These are phyloP conservation scores for Dittrichia graveolens DNA, from an alignment of 129 eudicot genomes.

Conservation along the genomic window DNA sequence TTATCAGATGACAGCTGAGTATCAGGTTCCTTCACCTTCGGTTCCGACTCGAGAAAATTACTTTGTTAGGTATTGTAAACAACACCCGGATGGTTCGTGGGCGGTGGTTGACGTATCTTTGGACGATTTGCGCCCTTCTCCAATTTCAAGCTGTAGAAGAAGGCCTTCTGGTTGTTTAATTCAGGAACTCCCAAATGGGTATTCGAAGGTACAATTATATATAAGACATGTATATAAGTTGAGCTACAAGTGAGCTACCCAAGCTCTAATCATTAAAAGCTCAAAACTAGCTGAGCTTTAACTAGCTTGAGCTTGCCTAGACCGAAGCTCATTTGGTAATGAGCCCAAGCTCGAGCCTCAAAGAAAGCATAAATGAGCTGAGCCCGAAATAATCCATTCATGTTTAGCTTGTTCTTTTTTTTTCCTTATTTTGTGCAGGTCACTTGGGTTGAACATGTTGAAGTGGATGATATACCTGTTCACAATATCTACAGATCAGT, in stretches of 20 bases:
- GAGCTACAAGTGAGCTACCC: no score
- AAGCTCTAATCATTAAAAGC: no score
- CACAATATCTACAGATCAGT: constrained; percentile 71
- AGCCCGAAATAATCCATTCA: not conserved
- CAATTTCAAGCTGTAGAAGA: constrained; percentile 68
- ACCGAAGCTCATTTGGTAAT: no score
- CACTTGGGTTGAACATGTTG: constrained; percentile 97
- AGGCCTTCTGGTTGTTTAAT: constrained; percentile 98
- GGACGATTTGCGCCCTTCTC: constrained; percentile 69
- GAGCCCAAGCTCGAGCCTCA: no score
- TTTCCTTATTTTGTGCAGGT: constrained; percentile 47
- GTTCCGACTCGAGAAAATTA: constrained; percentile 95
- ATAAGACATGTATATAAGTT: no score
- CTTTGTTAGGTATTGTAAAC: constrained; percentile 93
- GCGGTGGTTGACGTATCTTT: constrained; percentile 98
- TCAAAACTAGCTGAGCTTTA: no score
- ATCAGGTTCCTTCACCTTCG: constrained; percentile 88
- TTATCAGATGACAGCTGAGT: constrained; percentile 93
- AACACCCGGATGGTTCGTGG: constrained; percentile 81
- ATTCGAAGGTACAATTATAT: constrained; percentile 88
- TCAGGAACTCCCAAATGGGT: constrained; percentile 89
- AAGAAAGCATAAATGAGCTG: no score
- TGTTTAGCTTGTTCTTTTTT: no score
- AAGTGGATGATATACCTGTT: constrained; percentile 83
- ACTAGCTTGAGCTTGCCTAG: no score